A percentile compares a stretch with the other conserved stretches of the same genome.
Evolutionary conservation across 1,139 yeast genomes (phyloP).

Genomic region (Hyphopichia wangnamkhiaoensis): DNA sequence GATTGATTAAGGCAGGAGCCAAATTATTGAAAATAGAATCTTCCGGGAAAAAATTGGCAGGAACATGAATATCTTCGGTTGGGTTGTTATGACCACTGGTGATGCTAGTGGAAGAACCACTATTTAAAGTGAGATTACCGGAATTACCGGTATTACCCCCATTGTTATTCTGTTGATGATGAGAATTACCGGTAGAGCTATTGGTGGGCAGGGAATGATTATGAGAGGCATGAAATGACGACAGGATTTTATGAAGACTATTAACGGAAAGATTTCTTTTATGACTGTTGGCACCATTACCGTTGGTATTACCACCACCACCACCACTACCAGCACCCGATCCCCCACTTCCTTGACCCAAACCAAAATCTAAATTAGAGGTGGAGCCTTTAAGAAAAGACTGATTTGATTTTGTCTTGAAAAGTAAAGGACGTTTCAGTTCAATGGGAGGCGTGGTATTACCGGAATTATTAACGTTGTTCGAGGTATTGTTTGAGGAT

Average conservation of each 20-base stretch:
- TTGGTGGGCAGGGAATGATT: neutral
- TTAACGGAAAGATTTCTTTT: constrained; percentile 1
- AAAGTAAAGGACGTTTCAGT: constrained; percentile 30
- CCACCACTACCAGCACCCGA: too few species aligned
- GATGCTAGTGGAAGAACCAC: neutral
- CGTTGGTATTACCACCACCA: too few species aligned
- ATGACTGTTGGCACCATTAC: neutral
- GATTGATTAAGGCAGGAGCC: constrained; percentile 37
- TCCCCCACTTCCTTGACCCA: too few species aligned
- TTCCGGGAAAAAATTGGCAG: constrained; percentile 49
- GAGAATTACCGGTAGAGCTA: neutral
- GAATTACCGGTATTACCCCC: neutral
- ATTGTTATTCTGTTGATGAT: neutral
- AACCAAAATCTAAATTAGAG: too few species aligned
- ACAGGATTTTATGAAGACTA: neutral
- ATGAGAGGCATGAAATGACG: neutral
- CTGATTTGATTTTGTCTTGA: constrained; percentile 36
- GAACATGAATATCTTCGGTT: constrained; percentile 36
- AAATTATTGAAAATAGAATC: constrained; percentile 35
- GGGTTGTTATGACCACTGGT: constrained; percentile 8
- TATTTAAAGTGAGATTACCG: neutral
- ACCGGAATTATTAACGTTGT: neutral
- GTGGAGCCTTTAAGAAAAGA: constrained; percentile 16
- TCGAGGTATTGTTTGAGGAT: constrained; percentile 2
- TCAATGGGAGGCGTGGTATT: constrained; percentile 6